Percentiles rank a stretch among this genome's conserved stretches.
Evolutionary conservation across 768 basidiomycete genomes (phyloP).

Genomic region (Pulveroboletus sp.): DNA sequence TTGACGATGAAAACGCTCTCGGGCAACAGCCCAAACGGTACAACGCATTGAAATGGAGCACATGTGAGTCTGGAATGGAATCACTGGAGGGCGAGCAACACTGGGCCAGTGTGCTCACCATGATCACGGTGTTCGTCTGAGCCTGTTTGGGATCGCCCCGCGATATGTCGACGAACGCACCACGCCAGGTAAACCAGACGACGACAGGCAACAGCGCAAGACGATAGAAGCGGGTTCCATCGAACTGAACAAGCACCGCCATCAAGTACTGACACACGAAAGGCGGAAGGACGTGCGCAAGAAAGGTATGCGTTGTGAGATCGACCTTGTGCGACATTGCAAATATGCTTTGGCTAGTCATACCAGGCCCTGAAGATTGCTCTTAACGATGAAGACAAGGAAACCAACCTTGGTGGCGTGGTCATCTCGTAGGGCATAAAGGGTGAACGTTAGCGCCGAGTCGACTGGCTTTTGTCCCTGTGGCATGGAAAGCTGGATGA

Average conservation of each 20-base stretch:
- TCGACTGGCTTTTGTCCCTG: not conserved
- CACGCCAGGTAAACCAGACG: constrained; percentile 41
- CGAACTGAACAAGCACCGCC: constrained; percentile 49
- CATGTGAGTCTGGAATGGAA: constrained; percentile 12
- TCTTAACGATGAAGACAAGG: not conserved
- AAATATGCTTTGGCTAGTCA: not conserved
- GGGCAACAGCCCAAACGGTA: constrained; percentile 14
- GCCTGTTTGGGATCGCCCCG: constrained; percentile 10
- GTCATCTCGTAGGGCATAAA: not conserved
- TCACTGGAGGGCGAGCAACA: not conserved
- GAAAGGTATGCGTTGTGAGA: constrained; percentile 23
- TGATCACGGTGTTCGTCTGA: constrained; percentile 14
- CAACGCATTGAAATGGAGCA: constrained; percentile 10
- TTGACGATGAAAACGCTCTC: constrained; percentile 11
- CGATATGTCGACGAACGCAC: constrained; percentile 24
- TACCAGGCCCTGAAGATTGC: not conserved
- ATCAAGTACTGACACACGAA: constrained; percentile 45
- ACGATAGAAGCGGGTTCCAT: constrained; percentile 38
- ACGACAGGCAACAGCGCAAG: constrained; percentile 46
- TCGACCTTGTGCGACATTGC: constrained; percentile 1
- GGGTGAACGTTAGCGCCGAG: not conserved
- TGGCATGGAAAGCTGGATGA: not conserved
- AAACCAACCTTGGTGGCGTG: constrained; percentile 3
- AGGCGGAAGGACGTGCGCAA: constrained; percentile 38
- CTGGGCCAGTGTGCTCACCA: constrained; percentile 11